Evolutionary conservation across 208 protist genomes (phyloP), one percentile per base, ranked within the genome.

Genomic region (Leishmania aethiopica): DNA sequence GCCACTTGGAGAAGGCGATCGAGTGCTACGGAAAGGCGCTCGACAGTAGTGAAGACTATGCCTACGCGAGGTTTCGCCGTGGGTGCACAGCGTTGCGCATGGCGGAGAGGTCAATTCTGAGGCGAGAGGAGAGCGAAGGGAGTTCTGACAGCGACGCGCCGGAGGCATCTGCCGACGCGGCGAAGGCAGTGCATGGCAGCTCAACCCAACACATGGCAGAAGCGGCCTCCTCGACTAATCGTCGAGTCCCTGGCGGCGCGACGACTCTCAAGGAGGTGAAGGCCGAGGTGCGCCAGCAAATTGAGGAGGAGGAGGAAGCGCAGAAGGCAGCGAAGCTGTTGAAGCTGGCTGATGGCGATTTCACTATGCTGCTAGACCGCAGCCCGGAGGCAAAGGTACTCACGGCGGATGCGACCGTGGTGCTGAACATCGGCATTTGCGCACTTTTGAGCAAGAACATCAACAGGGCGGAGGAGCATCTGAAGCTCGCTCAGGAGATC

Each of bases 361-460:
- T 97, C 42, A 84, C 81, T 19, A 55, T 59, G 0, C 75, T 97
- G 28, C 79, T 95, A 66, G 78, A 88, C 42, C 75, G 59, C 6
- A 83, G 77, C 37, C 81, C 74, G 37, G 80, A 89, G 0, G 76
- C 81, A 1, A 84, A 87, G 28, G 73, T 86, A 53, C 71, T 73
- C 45, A 32, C 72, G 1, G 80, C 74, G 28, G 91, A 94, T 88
- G 82, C 82, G 62, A 93, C 81, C 67, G 88, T 96, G 15, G 80
- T 90, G 42, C 81, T 97, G 37, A 96, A 95, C 75, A 88, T 95
- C 53, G 92, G 90, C 37, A 90, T 89, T 42, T 97, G 94, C 75
- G 86, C 86, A 49, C 75, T 96, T n/a, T 80, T 95, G 67, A 78
- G 77, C 35, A 87, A 92, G 32, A 77, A 95, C 42, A 62, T 96